phyloP scores from a whole-genome alignment of 106 monocot species.

The Posidonia australis region DNA sequence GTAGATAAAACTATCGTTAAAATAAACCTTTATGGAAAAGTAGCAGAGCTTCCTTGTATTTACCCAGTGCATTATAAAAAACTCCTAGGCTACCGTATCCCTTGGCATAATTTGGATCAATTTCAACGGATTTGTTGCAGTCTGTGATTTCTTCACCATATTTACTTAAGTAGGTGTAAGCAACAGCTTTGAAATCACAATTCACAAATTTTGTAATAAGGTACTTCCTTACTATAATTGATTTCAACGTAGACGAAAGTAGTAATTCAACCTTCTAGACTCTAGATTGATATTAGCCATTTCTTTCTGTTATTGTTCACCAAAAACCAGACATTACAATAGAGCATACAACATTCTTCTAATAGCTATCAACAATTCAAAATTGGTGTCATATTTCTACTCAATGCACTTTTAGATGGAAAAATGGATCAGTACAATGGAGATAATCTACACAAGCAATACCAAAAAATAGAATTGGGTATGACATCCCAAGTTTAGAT shows the following conservation, averaged over 20 bases:
- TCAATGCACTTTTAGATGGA: no score
- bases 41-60: conserved; percentile 49
- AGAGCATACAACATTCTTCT: no score
- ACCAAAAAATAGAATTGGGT: no score
- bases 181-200: conserved; percentile 61
- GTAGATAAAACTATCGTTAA: no score
- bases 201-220: not conserved
- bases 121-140: conserved; percentile 67
- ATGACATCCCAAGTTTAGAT: no score
- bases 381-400: no score
- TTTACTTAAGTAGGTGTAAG: conserved; percentile 46
- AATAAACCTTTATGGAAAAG: conserved; percentile 18
- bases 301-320: no score
- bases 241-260: not conserved
- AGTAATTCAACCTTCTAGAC: not conserved
- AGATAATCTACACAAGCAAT: no score
- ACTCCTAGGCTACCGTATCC: conserved; percentile 71
- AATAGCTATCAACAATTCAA: no score
- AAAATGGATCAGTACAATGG: no score
- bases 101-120: conserved; percentile 69
- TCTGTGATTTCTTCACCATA: conserved; percentile 62
- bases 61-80: conserved; percentile 57
- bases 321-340: no score
- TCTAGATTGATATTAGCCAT: no score
- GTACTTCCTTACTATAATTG: not conserved